These are phyloP conservation scores for Paspalum notatum DNA, from an alignment of 176 grass and related monocot species.

Conservation along the genomic window DNA sequence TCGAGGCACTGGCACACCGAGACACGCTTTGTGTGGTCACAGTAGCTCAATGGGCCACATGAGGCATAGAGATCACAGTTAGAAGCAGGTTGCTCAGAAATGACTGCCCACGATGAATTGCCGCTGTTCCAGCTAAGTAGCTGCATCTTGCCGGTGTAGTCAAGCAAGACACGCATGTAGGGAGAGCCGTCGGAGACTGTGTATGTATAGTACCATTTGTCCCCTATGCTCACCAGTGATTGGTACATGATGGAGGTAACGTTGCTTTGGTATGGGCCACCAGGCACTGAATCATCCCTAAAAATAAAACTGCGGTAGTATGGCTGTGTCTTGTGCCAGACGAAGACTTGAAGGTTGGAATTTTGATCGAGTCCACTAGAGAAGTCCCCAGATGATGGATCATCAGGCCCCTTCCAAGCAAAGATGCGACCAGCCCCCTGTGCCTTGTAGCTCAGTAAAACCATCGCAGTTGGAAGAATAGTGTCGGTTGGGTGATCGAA, in stretches of 20 bases:
- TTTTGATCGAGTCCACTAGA: neutral
- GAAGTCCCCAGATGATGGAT: constrained; percentile 40
- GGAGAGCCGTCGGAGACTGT: neutral
- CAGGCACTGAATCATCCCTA: neutral
- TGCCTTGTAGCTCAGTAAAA: neutral
- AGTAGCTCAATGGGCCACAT: constrained; percentile 44
- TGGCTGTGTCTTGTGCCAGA: neutral
- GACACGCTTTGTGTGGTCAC: neutral
- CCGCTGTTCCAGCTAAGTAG: neutral
- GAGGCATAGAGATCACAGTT: constrained; percentile 20
- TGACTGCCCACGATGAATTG: neutral
- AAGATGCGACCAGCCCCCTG: neutral
- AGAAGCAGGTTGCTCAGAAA: neutral
- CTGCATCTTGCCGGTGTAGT: constrained; percentile 21
- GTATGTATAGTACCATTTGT: neutral
- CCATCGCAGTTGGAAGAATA: constrained; percentile 11
- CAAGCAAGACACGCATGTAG: neutral
- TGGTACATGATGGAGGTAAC: neutral
- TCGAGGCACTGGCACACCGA: constrained; percentile 36
- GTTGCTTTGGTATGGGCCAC: neutral
- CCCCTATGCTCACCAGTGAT: neutral
- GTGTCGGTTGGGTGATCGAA: constrained; percentile 45
- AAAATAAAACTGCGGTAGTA: neutral
- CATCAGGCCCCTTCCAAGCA: constrained; percentile 33
- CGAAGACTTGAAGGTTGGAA: neutral